Evolutionary conservation across 352 stramenopile genomes (phyloP).

Genomic region (Phytophthora hybrid): DNA sequence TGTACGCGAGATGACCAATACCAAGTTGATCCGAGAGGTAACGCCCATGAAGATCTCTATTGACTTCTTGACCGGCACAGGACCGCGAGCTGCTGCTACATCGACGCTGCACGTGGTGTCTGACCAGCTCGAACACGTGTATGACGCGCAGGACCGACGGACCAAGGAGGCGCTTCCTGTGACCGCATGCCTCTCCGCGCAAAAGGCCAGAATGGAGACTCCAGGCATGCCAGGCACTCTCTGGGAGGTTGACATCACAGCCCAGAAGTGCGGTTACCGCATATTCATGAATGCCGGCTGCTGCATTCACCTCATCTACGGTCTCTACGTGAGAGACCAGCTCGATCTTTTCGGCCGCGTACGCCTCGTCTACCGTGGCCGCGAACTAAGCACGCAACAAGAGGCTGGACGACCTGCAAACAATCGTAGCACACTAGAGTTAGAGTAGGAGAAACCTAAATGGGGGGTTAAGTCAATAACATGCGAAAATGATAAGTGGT

Average conservation of each 20-base stretch:
- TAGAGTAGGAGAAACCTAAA: background rate
- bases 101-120: conserved; percentile 4
- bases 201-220: conserved; percentile 9
- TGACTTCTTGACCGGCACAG: background rate
- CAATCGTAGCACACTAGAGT: conserved; percentile 7
- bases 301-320: conserved; percentile 14
- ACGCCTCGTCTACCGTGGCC: background rate
- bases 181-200: background rate
- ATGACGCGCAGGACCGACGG: background rate
- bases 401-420: background rate
- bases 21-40: background rate
- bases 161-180: conserved; percentile 6
- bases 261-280: conserved; percentile 7
- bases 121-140: background rate
- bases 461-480: background rate
- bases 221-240: background rate
- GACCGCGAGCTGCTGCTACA: background rate
- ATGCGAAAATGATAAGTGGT: too few species aligned
- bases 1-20: conserved; percentile 6
- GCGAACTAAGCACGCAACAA: background rate
- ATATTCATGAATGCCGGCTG: conserved; percentile 1
- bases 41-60: conserved; percentile 3
- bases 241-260: background rate
- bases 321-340: background rate
- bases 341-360: background rate